These are phyloP conservation scores for Ascochyta lentis DNA, from an alignment of 2,329 filamentous ascomycete genomes.

Conservation along the genomic window DNA sequence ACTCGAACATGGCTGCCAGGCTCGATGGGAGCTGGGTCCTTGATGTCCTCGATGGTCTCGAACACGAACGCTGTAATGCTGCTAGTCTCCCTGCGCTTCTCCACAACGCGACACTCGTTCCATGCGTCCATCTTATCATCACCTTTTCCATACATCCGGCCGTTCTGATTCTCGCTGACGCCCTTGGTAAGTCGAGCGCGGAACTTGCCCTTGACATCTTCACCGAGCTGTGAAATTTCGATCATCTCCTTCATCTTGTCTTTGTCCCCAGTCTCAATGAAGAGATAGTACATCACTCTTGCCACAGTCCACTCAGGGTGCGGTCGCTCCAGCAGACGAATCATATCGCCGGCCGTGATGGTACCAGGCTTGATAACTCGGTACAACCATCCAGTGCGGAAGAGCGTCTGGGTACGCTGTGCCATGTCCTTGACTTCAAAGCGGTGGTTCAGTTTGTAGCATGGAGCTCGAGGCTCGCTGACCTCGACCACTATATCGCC, in stretches of 20 bases:
- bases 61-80: slow-evolving; percentile 61
- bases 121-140: slow-evolving; percentile 42
- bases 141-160: slow-evolving; percentile 36
- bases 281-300: slow-evolving; percentile 67
- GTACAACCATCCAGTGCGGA: slow-evolving; percentile 72
- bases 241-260: slow-evolving; percentile 54
- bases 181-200: slow-evolving; percentile 59
- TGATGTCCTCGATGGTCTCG: slow-evolving; percentile 52
- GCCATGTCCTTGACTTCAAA: slow-evolving; percentile 70
- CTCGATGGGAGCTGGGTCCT: slow-evolving; percentile 41
- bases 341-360: slow-evolving; percentile 63
- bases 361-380: slow-evolving; percentile 64
- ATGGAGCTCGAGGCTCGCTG: slow-evolving; percentile 67
- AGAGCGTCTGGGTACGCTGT: slow-evolving; percentile 61
- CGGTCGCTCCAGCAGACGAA: slow-evolving; percentile 62
- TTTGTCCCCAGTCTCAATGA: slow-evolving; percentile 60
- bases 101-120: slow-evolving; percentile 53
- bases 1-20: slow-evolving; percentile 64
- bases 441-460: slow-evolving; percentile 73
- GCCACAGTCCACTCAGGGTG: slow-evolving; percentile 69
- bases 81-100: slow-evolving; percentile 60
- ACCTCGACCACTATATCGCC: slow-evolving; percentile 62
- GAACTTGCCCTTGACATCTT: slow-evolving; percentile 62
- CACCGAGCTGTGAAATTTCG: slow-evolving; percentile 55
- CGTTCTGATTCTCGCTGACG: slow-evolving; percentile 38